These are phyloP conservation scores for Solanum chiquidenum DNA, from an alignment of 257 asterid species.

Conservation along the genomic window DNA sequence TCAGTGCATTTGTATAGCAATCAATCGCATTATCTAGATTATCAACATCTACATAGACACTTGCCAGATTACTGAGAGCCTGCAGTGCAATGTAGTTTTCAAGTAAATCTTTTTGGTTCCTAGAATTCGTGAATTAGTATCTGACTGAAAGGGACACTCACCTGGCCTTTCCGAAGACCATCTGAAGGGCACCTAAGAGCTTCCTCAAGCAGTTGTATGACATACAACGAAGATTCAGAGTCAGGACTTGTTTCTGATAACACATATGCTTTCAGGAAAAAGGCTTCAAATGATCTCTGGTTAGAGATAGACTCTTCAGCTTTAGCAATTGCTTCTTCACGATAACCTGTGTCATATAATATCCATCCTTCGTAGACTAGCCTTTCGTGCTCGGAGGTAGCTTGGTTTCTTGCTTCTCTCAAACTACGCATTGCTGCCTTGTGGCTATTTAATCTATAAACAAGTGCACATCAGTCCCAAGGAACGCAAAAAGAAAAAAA, in stretches of 20 bases:
- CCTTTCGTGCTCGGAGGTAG: constrained; percentile 66
- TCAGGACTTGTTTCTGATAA: constrained; percentile 69
- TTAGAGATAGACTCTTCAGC: constrained; percentile 79
- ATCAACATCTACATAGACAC: constrained; percentile 74
- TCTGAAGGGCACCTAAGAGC: constrained; percentile 98
- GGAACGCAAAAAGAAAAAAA: not conserved
- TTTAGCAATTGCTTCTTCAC: constrained; percentile 77
- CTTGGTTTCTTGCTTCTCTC: constrained; percentile 86
- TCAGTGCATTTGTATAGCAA: constrained; percentile 82
- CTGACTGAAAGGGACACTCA: constrained; percentile 14
- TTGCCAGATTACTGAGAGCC: constrained; percentile 92
- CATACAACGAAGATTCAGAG: constrained; percentile 59
- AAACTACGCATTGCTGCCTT: constrained; percentile 94
- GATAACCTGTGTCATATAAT: constrained; percentile 77
- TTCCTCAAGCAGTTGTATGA: constrained; percentile 84
- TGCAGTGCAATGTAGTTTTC: constrained; percentile 9
- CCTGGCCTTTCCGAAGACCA: constrained; percentile 98
- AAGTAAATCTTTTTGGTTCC: not conserved
- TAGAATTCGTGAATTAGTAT: not conserved
- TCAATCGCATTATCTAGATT: constrained; percentile 73
- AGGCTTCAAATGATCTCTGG: constrained; percentile 93
- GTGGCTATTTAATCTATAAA: constrained; percentile 78
- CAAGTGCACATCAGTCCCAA: not conserved
- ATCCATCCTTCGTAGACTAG: constrained; percentile 97
- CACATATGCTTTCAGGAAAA: constrained; percentile 80